phyloP scores from a whole-genome alignment of 305 asterid genomes.

The Fraxinus ornus region DNA sequence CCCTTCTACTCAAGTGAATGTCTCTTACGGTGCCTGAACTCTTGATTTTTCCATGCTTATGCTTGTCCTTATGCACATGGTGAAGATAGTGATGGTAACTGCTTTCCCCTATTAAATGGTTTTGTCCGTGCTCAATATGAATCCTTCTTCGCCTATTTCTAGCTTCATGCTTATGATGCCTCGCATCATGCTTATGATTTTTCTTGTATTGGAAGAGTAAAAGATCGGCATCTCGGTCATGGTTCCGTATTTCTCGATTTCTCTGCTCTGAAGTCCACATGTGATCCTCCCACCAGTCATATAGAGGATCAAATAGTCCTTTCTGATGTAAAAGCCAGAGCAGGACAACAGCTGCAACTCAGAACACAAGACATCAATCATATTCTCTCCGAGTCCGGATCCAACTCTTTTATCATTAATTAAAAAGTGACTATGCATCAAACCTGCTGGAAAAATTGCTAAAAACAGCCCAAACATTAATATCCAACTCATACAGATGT shows the following conservation, averaged over 20 bases:
- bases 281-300: slow-evolving; percentile 98
- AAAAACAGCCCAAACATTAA: slow-evolving; percentile 65
- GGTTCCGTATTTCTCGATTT: slow-evolving; percentile 27
- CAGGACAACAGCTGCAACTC: slow-evolving; percentile 59
- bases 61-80: slow-evolving; percentile 72
- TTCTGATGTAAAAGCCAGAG: slow-evolving; percentile 84
- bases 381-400: not conserved
- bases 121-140: slow-evolving; percentile 32
- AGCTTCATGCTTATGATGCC: slow-evolving; percentile 47
- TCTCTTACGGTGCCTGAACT: slow-evolving; percentile 34
- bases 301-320: slow-evolving; percentile 79
- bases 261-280: slow-evolving; percentile 38
- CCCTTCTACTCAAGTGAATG: slow-evolving; percentile 31
- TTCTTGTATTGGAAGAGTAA: slow-evolving; percentile 31
- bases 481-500: slow-evolving; percentile 84
- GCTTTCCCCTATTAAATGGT: slow-evolving; percentile 37
- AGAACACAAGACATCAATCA: slow-evolving; percentile 17
- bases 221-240: slow-evolving; percentile 30
- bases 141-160: slow-evolving; percentile 37
- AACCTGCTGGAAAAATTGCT: slow-evolving; percentile 90
- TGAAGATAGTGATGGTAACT: slow-evolving; percentile 64
- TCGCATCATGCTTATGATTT: slow-evolving; percentile 38
- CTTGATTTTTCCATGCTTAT: slow-evolving; percentile 55
- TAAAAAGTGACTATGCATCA: slow-evolving; percentile 1
- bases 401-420: not conserved